phyloP scores from a whole-genome alignment of 2,329 filamentous ascomycete genomes.

The Cephalotrichum gorgonifer region DNA sequence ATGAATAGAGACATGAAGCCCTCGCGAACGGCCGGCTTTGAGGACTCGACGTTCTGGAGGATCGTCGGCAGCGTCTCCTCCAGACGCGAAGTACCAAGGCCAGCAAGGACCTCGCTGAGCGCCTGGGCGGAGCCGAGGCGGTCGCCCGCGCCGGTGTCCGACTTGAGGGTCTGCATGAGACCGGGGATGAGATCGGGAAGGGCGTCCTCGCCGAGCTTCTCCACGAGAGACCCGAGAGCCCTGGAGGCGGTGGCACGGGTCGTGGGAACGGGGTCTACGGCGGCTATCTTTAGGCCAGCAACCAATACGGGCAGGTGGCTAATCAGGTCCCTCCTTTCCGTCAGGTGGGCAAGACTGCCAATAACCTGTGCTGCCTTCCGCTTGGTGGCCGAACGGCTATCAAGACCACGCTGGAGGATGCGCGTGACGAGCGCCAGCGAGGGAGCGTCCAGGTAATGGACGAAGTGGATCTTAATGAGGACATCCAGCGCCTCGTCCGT shows the following conservation, averaged over 20 bases:
- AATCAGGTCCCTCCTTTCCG: constrained; percentile 88
- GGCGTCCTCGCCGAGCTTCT: constrained; percentile 95
- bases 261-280: constrained; percentile 92
- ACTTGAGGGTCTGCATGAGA: constrained; percentile 95
- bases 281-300: constrained; percentile 75
- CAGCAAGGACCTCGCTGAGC: constrained; percentile 89
- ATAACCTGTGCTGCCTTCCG: constrained; percentile 96
- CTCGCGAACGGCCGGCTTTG: constrained; percentile 83
- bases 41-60: constrained; percentile 87
- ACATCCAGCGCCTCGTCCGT: constrained; percentile 90
- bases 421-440: constrained; percentile 91
- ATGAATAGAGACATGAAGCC: constrained; percentile 99
- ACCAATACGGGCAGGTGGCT: constrained; percentile 87
- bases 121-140: constrained; percentile 93
- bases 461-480: constrained; percentile 95
- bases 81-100: constrained; percentile 79
- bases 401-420: constrained; percentile 85
- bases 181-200: constrained; percentile 94
- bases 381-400: constrained; percentile 88
- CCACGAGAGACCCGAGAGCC: constrained; percentile 88
- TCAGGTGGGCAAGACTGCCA: constrained; percentile 91
- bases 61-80: constrained; percentile 96
- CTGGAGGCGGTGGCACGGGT: constrained; percentile 94
- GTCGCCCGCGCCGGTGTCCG: constrained; percentile 92
- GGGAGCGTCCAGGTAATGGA: constrained; percentile 95